Evolutionary conservation across 106 monocot species (phyloP), one percentile per base, ranked within the genome.

Genomic region (Acanthochlamys bracteata): DNA sequence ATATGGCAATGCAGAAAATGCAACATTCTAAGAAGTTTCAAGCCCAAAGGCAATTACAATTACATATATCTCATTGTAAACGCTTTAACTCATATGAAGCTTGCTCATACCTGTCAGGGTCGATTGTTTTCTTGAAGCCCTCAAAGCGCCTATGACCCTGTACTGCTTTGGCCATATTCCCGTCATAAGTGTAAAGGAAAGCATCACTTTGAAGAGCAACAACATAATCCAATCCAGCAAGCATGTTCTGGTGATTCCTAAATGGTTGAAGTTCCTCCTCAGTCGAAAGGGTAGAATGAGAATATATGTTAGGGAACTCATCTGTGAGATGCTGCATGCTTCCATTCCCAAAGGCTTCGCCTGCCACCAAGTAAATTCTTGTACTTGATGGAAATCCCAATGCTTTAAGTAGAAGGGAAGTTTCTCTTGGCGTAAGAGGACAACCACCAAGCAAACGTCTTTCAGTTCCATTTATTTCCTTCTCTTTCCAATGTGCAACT

Each of bases 101-200:
- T 17, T 14, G 23, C 24, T 49, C 11, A 60, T 78, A 90, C 95
- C 88, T 90, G 54, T 96, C 87, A 4, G 90, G 95, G 70, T 69
- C 88, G 61, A 96, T 85, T 22, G 95, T 96, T 72, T 90, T 90
- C 57, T 79, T 90, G 78, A 96, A 96, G 52, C 75, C 70, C 61
- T 90, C 82, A 69, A 90, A 96, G 21, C 95, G 80, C 40, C 90
- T 83, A 71, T 96, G 95, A n/a, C 95, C 95, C 59, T 88, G 81
- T 42, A 96, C 95, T 65, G 95, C 90, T 68, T 90, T 96, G n/a
- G 90, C 95, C 95, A 96, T 96, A 72, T 96, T 96, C 20, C 95
- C 95, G 70, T 96, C 95, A 68, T 84, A 96, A 0, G 90, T 88
- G 71, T 90, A 95, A 59, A 95, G 60, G 65, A 95, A 95, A 70